Conservation (phyloP, 352 stramenopile species). For the Saprolegnia parasitica region DNA sequence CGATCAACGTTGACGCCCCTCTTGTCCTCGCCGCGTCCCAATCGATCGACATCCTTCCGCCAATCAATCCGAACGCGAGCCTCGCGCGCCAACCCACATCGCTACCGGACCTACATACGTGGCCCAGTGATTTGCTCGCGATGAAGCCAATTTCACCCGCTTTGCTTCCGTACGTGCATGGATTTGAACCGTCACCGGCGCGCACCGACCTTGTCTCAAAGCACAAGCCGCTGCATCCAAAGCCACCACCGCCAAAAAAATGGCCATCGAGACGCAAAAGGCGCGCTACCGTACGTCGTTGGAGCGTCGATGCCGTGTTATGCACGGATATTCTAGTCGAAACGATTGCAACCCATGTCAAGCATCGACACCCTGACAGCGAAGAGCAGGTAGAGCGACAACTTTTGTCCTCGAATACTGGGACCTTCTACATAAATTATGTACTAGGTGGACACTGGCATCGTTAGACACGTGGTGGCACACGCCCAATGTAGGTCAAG, state of each 20-base stretch:
- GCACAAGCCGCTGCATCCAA: background rate
- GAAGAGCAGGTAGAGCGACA: slow-evolving; percentile 7
- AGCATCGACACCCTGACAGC: slow-evolving; percentile 3
- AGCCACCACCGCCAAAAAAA: background rate
- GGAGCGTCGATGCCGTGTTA: background rate
- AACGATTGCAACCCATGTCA: background rate
- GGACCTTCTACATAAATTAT: too few species aligned
- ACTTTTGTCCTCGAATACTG: too few species aligned
- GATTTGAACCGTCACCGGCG: background rate
- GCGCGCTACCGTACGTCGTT: background rate
- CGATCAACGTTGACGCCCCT: too few species aligned
- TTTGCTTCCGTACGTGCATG: background rate
- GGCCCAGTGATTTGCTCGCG: background rate
- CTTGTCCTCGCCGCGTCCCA: too few species aligned
- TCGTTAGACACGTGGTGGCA: too few species aligned
- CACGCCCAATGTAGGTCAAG: background rate
- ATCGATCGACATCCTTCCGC: too few species aligned
- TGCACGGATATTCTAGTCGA: background rate
- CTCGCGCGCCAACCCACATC: too few species aligned
- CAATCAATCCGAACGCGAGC: too few species aligned
- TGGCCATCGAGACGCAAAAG: background rate
- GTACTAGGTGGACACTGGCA: too few species aligned
- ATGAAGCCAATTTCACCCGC: background rate
- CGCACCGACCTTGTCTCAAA: background rate
- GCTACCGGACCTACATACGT: background rate